Base-by-base conservation (phyloP, 2,329 filamentous ascomycete genomes). In the Aspergillus ustus region DNA sequence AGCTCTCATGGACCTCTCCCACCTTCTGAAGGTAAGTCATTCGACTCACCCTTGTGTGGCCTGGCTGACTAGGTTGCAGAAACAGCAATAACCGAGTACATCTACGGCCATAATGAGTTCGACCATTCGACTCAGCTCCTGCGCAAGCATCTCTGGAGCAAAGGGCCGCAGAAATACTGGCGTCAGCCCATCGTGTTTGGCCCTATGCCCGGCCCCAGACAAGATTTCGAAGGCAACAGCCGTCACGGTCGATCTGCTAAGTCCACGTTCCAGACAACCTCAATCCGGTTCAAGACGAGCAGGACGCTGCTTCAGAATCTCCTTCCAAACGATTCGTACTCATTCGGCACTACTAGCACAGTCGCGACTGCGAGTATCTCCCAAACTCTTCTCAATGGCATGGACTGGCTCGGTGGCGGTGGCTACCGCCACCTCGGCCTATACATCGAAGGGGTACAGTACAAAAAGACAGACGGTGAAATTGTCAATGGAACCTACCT, bases 361-460 rank as follows among this genome's bases (percentile, higher is more conserved):
- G 70, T 83, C 1, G 81, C 78, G 1, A 73, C 77, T 13, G 82
- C 80, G 1, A 82, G 75, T 25, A 73, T 78, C 65, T 77, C 75
- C 0, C 73, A 75, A 20, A 84, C 71, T 0, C 79, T 77, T 1
- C 71, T 85, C 2, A 71, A 76, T 43, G 81, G 82, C 0, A 82
- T 89, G 78, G 78, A 83, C 31, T 89, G 87, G 86, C 80, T 90
- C 0, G 86, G 84, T 3, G 87, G 87, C 2, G 73, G 75, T 0
- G 86, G 87, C 0, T 89, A 89, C 69, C 81, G 76, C 19, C 81
- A 83, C 65, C 75, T 87, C 15, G 87, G 85, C 0, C 78, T 90
- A 0, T 89, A 87, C 68, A 82, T 90, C 17, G 87, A 89, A 63
- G 87, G 85, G 0, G 83, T 89, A 1, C 73, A 86, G 63, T 88